Evolutionary conservation across 148 eudicot genomes (phyloP), one percentile per base, ranked within the genome.

Genomic region (Persicaria tinctoria): DNA sequence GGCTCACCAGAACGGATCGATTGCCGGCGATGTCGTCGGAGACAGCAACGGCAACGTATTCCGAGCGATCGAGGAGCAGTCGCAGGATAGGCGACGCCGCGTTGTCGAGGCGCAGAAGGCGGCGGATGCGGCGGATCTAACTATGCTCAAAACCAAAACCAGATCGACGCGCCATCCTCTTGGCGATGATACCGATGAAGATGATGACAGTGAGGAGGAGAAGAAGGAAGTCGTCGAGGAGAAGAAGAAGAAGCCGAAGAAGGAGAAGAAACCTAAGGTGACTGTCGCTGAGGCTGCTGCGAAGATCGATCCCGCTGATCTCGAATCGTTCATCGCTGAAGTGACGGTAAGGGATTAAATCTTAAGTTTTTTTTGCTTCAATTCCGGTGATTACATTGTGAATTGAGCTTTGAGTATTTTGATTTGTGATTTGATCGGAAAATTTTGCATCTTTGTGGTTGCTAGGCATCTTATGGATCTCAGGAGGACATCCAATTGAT

Each of bases 401-500:
- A 20, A 20, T 18, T 59, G 64, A 32, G 3, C 3, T 18, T 59
- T 59, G 18, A 16, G 60, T 16, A 16, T n/a, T n/a, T 16, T n/a
- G 64, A 23, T 12, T 70, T 54, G 6, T 56, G 18, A 53, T 18
- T 14, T 56, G 32, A 20, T 53, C 8, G 45, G 14, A 32, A 49
- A 18, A 23, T 0, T 6, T 9, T 18, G 59, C 12, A 51, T 54
- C 56, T 32, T 70, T 41, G 55, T 51, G 62, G 57, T 63, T 18
- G 63, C 73, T 74, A 88, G 91, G 86, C 32, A 45, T 84, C 89
- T 1, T 88, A 81, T 74, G 93, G 79, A 76, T 45, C 79, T 46
- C 91, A 89, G 69, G 86, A 85, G 80, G 93, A 85, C 55, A 86
- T 91, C 56, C 91, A 87, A 77, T 73, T 91, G 86, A 86, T 89